Conservation (phyloP, 495 filamentous ascomycete species). For the Penicilliopsis zonata region DNA sequence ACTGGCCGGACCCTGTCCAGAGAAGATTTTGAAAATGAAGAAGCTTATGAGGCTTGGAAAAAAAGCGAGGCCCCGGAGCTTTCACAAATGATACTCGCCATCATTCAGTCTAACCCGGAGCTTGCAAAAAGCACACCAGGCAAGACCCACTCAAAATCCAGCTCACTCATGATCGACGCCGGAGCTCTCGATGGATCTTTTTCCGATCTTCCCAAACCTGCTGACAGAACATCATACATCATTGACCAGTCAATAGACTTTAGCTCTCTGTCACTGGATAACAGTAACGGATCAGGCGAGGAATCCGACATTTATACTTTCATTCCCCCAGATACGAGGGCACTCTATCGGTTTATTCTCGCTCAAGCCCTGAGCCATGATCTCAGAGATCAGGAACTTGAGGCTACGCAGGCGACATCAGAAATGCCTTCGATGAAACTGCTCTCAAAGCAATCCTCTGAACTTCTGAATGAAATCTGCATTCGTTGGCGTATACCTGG, state of each 20-base stretch:
- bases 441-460: slow-evolving; percentile 69
- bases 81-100: slow-evolving; percentile 84
- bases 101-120: slow-evolving; percentile 77
- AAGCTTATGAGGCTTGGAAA: slow-evolving; percentile 84
- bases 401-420: slow-evolving; percentile 38
- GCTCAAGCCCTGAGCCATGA: slow-evolving; percentile 62
- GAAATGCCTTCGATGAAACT: slow-evolving; percentile 47
- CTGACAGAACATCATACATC: slow-evolving; percentile 45
- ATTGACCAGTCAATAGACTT: slow-evolving; percentile 73
- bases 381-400: slow-evolving; percentile 42
- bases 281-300: slow-evolving; percentile 20
- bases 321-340: slow-evolving; percentile 75
- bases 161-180: slow-evolving; percentile 22
- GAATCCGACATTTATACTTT: slow-evolving; percentile 64
- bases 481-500: slow-evolving; percentile 84
- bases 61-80: slow-evolving; percentile 71
- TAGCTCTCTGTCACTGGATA: slow-evolving; percentile 54
- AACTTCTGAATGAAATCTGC: slow-evolving; percentile 75
- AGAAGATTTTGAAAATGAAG: slow-evolving; percentile 85
- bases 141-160: slow-evolving; percentile 38
- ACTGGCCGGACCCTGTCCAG: slow-evolving; percentile 64
- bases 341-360: slow-evolving; percentile 67
- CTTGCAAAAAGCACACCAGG: slow-evolving; percentile 57
- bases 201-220: slow-evolving; percentile 44
- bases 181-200: slow-evolving; percentile 36